Evolutionary conservation across 345 rosid genomes (phyloP).

Genomic region (Arabidopsis thaliana): TAIR10.1 NC_003071.7:16413001-16413500

Average conservation of each 20-base stretch:
- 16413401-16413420: conserved; percentile 14
- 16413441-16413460: conserved; percentile 44
- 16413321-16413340: conserved; percentile 5
- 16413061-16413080: conserved; percentile 15
- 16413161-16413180: not conserved
- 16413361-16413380: not conserved
- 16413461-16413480: conserved; percentile 37
- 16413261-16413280: conserved; percentile 28
- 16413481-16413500: conserved; percentile 1
- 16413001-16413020: conserved; percentile 19
- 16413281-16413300: conserved; percentile 21
- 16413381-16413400: not conserved
- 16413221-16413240: conserved; percentile 3
- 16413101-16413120: conserved; percentile 33
- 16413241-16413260: conserved; percentile 42
- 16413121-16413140: conserved; percentile 30
- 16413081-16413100: conserved; percentile 15
- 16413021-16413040: conserved; percentile 27
- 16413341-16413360: not conserved
- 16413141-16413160: conserved; percentile 39
- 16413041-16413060: conserved; percentile 32
- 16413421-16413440: not conserved
- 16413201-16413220: conserved; percentile 46
- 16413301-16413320: conserved; percentile 17
- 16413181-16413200: conserved; percentile 39